Conservation (phyloP, 2,329 filamentous ascomycete genomes). For the Achaetomium macrosporum region DNA sequence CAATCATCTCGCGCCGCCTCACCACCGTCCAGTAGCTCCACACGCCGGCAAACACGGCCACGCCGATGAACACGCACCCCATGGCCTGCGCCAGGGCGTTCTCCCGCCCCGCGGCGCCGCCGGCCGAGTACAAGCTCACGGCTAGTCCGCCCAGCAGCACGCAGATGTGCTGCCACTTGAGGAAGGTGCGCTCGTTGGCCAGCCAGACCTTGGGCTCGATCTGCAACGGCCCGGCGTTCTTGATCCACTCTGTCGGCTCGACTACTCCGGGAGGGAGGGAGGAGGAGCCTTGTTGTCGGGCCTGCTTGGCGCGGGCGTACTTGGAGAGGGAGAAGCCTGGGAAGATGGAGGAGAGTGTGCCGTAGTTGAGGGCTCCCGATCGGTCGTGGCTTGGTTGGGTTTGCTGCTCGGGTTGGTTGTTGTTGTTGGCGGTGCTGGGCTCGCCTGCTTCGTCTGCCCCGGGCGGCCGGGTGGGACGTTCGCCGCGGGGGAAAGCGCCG, state of each 20-base stretch:
- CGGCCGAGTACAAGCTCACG: slow-evolving; percentile 82
- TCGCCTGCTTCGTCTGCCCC: slow-evolving; percentile 17
- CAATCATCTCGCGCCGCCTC: slow-evolving; percentile 69
- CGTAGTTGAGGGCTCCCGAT: slow-evolving; percentile 35
- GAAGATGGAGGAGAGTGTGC: slow-evolving; percentile 65
- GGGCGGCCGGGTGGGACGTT: slow-evolving; percentile 13
- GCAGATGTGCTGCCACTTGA: slow-evolving; percentile 97
- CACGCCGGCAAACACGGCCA: slow-evolving; percentile 73
- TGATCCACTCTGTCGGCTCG: slow-evolving; percentile 82
- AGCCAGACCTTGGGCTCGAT: slow-evolving; percentile 99
- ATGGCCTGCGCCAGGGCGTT: slow-evolving; percentile 71
- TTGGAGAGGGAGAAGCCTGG: slow-evolving; percentile 78
- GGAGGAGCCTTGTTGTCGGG: slow-evolving; percentile 33
- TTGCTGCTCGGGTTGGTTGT: slow-evolving; percentile 14
- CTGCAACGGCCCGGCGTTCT: slow-evolving; percentile 84
- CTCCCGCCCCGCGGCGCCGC: slow-evolving; percentile 46
- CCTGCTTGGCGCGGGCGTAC: slow-evolving; percentile 56
- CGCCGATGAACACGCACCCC: slow-evolving; percentile 74
- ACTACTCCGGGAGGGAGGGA: slow-evolving; percentile 80
- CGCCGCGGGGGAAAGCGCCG: slow-evolving; percentile 15
- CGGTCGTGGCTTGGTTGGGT: slow-evolving; percentile 9
- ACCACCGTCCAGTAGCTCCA: slow-evolving; percentile 89
- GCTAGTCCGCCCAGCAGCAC: slow-evolving; percentile 80
- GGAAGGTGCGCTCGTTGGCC: slow-evolving; percentile 94
- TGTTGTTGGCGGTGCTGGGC: neutral